Conservation (phyloP, 2,329 filamentous ascomycete genomes). For the Scedosporium apiospermum region DNA sequence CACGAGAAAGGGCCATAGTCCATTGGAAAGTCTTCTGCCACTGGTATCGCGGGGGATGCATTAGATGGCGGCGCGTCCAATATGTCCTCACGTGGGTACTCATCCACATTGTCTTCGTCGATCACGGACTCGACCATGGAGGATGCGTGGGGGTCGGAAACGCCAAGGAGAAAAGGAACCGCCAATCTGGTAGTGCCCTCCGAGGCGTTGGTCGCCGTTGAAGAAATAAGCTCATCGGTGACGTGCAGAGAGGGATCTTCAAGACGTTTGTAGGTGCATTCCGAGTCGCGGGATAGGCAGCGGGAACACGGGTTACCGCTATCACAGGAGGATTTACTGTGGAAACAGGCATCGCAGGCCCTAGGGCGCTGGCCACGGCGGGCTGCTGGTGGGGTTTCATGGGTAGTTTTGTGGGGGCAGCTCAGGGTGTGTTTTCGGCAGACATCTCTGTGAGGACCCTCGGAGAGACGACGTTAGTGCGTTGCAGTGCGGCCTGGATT, state of each 20-base stretch:
- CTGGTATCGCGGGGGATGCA: not conserved
- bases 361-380: not conserved
- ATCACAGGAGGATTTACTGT: conserved; percentile 3
- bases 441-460: not conserved
- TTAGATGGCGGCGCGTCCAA: not conserved
- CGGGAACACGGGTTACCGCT: not conserved
- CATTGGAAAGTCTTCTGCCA: not conserved
- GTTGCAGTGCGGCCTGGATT: not conserved
- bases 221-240: not conserved
- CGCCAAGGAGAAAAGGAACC: not conserved
- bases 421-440: conserved; percentile 2
- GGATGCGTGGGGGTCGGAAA: not conserved
- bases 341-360: conserved; percentile 2
- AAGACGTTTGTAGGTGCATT: not conserved
- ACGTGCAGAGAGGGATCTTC: not conserved
- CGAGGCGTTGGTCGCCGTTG: not conserved
- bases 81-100: not conserved
- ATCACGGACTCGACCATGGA: conserved; percentile 1
- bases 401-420: not conserved
- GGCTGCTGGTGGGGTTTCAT: not conserved
- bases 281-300: not conserved
- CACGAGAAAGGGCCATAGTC: not conserved
- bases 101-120: not conserved
- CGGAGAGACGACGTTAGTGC: not conserved
- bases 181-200: not conserved